Base-by-base conservation (phyloP, 352 stramenopile species). In the Globisporangium spinosum region DNA sequence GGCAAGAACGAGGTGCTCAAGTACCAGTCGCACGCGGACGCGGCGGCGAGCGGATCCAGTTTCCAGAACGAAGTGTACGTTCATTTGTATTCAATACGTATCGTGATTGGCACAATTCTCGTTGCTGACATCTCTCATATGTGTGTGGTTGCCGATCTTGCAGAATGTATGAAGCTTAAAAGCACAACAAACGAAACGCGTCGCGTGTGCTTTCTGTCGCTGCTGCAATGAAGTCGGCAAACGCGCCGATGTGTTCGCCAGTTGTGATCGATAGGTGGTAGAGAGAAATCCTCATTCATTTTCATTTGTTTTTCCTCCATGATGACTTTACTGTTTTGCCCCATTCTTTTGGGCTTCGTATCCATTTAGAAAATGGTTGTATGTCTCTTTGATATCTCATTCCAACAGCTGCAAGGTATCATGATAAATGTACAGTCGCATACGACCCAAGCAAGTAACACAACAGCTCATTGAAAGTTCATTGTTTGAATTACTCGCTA, bases 11-110 rank as follows among this genome's bases (percentile, higher is more conserved):
- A 96, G 71, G 78, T 82, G 43, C 83, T 96, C 72, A 96, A 96
- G 81, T 96, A 91, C 70, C 89, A 96, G 77, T 94, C 85, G 61
- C 89, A 96, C 64, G 89, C 86, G 29, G 89, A 94, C 64, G 89
- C 89, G 58, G 89, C 89, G 15, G 89, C 89, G 59, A 95, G 87
- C 56, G 89, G 89, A 66, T 96, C 89, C 54, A 96, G 89, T 83
- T 96, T 94, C 79, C 87, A 96, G 70, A 96, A 96, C 72, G 89
- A 96, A 92, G 89, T 96, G 87, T 96, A 88, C 72, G 64, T 64
- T 34, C 17, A 66, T 23, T 17, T 59, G 20, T 67, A 17, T 25
- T 59, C 23, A n/a, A 32, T 8, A 29, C 2, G 40, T 49, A 4
- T 25, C 4, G 12, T 29, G 47, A 22, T 6, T 58, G 38, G 15